Percentiles rank a stretch among this genome's conserved stretches.
phyloP scores from a whole-genome alignment of 2,329 filamentous ascomycete species.

The Juglanconis sp. region DNA sequence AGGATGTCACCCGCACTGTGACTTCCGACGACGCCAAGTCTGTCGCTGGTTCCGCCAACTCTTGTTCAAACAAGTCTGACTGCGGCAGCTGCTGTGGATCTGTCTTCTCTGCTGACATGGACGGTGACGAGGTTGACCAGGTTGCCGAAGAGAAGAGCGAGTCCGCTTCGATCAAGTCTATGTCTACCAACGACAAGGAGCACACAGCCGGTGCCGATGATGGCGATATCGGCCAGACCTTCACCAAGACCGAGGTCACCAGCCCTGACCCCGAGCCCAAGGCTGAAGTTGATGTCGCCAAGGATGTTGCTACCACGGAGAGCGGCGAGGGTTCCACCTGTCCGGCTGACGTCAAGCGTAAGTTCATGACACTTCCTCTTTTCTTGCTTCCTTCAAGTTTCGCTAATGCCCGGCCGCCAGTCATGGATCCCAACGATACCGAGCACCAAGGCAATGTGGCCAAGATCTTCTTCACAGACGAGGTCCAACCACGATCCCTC shows the following conservation, averaged over 20 bases:
- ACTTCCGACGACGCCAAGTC: too few relatives aligned
- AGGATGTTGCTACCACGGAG: background rate
- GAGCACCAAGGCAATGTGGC: conserved; percentile 7
- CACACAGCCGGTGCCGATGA: background rate
- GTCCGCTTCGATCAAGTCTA: too few relatives aligned
- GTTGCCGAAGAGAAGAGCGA: too few relatives aligned
- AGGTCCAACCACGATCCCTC: background rate
- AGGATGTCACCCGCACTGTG: too few relatives aligned
- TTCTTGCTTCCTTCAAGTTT: background rate
- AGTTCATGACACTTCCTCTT: background rate
- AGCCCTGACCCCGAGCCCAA: background rate
- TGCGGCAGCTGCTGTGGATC: too few relatives aligned
- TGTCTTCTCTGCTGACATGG: too few relatives aligned
- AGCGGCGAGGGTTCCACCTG: background rate
- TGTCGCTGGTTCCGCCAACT: too few relatives aligned
- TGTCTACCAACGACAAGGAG: too few relatives aligned
- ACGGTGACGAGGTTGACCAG: too few relatives aligned
- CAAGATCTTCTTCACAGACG: conserved; percentile 13
- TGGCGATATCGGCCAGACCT: too few relatives aligned
- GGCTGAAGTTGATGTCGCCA: background rate
- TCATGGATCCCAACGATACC: conserved; percentile 4
- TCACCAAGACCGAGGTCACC: background rate
- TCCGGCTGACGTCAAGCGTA: background rate
- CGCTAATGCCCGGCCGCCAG: background rate
- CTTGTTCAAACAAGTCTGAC: too few relatives aligned